Base-by-base conservation (phyloP, 371 early-diverging fungal species). In the Nematocida sp. region DNA sequence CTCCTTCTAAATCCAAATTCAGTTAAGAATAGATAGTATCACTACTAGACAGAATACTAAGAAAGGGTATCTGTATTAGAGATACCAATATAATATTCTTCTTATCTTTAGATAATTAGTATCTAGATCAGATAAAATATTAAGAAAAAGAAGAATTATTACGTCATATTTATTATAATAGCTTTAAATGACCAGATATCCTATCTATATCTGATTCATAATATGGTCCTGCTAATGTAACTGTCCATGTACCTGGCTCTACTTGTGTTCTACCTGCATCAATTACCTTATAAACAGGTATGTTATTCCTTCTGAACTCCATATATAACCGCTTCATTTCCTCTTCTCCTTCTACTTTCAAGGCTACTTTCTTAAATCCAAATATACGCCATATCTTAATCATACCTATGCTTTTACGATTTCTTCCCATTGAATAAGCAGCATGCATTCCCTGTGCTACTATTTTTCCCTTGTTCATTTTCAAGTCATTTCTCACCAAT, bases 221-320 rank as follows among this genome's bases (percentile, higher is more conserved):
- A 21, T 46, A 92, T 43, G 95, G 96, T 4, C 96, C 97, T 75
- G 95, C 88, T 11, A 91, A 94, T 34, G 93, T 83, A 2, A 95
- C 95, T 0, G 98, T 96, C 35, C 88, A 84, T 19, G 94, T 90
- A 21, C 93, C 93, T 27, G 94, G 88, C 5, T 89, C 91, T 66
- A 96, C 91, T 82, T 96, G 98, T 45, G 98, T 97, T 47, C 92
- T 84, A 29, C 98, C 96, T 19, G 96, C 96, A 83, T 96, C 96
- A 46, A 46, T 58, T 13, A 84, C 53, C 1, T 53, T 61, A 54
- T 54, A 41, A n/a, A 60, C 43, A 7, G 35, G 47, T 0, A 84
- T 41, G 2, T 52, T 53, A 2, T 45, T 38, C 27, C 38, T 52
- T 49, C 67, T 65, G 7, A 64, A 49, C 19, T 40, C 1, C 46